Conservation (phyloP, 164 flowering plant species). For the Cinnamomum chago region DNA sequence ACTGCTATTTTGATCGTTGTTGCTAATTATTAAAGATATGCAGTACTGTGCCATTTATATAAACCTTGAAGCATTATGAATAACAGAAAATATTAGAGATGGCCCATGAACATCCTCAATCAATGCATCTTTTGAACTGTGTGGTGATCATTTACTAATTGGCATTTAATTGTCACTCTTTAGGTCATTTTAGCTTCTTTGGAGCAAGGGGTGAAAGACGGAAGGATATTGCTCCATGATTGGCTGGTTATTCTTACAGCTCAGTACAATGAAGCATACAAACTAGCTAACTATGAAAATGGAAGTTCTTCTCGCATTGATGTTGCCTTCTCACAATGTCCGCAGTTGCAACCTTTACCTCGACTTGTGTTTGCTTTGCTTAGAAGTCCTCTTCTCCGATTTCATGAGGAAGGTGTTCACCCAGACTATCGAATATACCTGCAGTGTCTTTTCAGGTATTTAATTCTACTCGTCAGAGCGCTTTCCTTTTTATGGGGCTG, state of each 20-base stretch:
- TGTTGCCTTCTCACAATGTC: slow-evolving; percentile 78
- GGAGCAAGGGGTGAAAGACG: slow-evolving; percentile 95
- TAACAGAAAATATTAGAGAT: not conserved
- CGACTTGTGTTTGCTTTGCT: slow-evolving; percentile 90
- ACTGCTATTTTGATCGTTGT: no score
- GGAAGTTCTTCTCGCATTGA: slow-evolving; percentile 63
- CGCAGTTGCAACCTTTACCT: slow-evolving; percentile 81
- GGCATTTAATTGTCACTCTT: slow-evolving; percentile 7
- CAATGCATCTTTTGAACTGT: not conserved
- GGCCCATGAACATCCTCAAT: not conserved
- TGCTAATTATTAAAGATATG: no score
- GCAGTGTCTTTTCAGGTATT: slow-evolving; percentile 96
- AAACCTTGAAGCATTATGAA: slow-evolving; percentile 3
- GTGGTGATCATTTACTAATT: slow-evolving; percentile 4
- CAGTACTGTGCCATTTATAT: no score
- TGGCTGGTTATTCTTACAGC: slow-evolving; percentile 98
- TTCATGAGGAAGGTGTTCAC: slow-evolving; percentile 99
- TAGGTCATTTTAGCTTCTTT: slow-evolving; percentile 92
- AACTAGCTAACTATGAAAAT: slow-evolving; percentile 47
- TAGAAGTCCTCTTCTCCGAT: slow-evolving; percentile 85
- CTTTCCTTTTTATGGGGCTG: not conserved
- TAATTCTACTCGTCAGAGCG: not conserved
- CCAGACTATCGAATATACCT: slow-evolving; percentile 92
- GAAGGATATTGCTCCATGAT: slow-evolving; percentile 87
- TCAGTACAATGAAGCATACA: slow-evolving; percentile 88